Conservation (phyloP, 208 protist genomes). For the Crithidia bombi region DNA sequence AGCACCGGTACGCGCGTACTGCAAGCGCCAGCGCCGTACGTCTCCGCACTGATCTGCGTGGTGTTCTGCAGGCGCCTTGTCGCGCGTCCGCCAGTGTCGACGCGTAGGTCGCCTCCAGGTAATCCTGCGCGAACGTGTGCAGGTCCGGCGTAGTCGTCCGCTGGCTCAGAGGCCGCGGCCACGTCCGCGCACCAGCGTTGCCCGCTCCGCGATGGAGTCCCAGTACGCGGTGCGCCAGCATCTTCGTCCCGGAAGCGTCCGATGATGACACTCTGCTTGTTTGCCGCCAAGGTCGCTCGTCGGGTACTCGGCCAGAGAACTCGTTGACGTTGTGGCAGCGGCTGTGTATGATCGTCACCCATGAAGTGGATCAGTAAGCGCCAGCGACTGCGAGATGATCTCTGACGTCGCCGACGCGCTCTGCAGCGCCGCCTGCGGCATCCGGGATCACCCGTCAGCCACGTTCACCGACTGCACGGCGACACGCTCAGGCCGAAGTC, state of each 20-base stretch:
- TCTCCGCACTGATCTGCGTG: slow-evolving; percentile 8
- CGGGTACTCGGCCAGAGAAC: slow-evolving; percentile 42
- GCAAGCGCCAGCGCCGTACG: slow-evolving; percentile 1
- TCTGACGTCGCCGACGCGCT: background rate
- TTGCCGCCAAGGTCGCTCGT: slow-evolving; percentile 55
- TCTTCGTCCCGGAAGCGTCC: slow-evolving; percentile 23
- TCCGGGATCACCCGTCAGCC: slow-evolving; percentile 35
- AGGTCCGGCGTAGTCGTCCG: slow-evolving; percentile 34
- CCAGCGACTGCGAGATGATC: slow-evolving; percentile 25
- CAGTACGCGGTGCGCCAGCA: slow-evolving; percentile 57
- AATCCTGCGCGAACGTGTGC: slow-evolving; percentile 37
- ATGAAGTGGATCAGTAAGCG: slow-evolving; percentile 61
- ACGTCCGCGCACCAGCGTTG: background rate
- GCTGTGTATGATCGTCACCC: slow-evolving; percentile 47
- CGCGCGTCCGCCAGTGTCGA: slow-evolving; percentile 27
- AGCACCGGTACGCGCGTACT: slow-evolving; percentile 42
- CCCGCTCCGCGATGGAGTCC: slow-evolving; percentile 59
- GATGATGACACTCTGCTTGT: slow-evolving; percentile 34
- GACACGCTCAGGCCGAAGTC: slow-evolving; percentile 19
- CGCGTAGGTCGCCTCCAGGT: slow-evolving; percentile 51
- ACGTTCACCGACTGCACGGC: slow-evolving; percentile 44
- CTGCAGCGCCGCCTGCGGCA: slow-evolving; percentile 29
- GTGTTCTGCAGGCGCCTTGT: slow-evolving; percentile 17
- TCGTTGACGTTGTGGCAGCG: slow-evolving; percentile 43
- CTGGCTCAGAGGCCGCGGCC: slow-evolving; percentile 41